Evolutionary conservation across 2,329 filamentous ascomycete species (phyloP).

Genomic region (Trichothecium sympodiale): DNA sequence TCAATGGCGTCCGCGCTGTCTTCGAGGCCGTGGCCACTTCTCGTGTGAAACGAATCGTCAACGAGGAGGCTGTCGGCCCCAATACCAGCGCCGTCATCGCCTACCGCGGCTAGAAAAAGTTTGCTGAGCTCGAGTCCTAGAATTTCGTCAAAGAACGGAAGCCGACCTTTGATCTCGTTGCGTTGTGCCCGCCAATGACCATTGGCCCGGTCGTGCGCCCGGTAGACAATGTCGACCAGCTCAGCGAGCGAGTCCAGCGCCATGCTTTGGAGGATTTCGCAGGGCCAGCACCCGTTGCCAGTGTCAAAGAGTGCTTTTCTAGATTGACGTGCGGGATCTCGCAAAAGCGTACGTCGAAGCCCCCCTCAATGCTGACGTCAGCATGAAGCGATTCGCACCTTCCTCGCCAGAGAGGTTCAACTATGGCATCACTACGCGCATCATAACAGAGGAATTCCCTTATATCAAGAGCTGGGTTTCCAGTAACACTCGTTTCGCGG

Average conservation of each 20-base stretch:
- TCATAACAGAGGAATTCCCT: conserved; percentile 28
- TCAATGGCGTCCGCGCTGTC: conserved; percentile 31
- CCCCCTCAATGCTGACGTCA: conserved; percentile 21
- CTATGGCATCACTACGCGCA: conserved; percentile 29
- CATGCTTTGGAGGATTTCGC: conserved; percentile 27
- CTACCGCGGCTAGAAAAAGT: conserved; percentile 22
- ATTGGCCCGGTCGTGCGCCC: conserved; percentile 32
- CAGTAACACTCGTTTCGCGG: conserved; percentile 22
- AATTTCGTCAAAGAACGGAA: conserved; percentile 21
- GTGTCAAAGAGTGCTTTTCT: conserved; percentile 26
- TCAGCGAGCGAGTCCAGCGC: conserved; percentile 32
- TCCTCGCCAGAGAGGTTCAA: conserved; percentile 32
- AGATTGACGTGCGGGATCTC: conserved; percentile 35
- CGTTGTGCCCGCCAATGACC: conserved; percentile 32
- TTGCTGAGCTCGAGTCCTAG: conserved; percentile 22
- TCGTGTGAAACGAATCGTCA: conserved; percentile 26
- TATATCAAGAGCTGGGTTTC: conserved; percentile 27
- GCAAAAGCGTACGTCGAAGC: conserved; percentile 32
- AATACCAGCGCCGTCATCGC: conserved; percentile 25
- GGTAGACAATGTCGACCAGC: conserved; percentile 16
- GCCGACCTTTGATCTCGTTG: conserved; percentile 27
- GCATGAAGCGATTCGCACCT: conserved; percentile 27
- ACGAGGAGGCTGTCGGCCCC: conserved; percentile 22
- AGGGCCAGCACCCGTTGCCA: conserved; percentile 23
- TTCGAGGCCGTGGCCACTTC: conserved; percentile 19